A percentile compares a stretch with the other conserved stretches of the same genome.
These are phyloP conservation scores for Trichoderma guizhouense DNA, from an alignment of 2,329 filamentous ascomycete genomes.

Conservation along the genomic window DNA sequence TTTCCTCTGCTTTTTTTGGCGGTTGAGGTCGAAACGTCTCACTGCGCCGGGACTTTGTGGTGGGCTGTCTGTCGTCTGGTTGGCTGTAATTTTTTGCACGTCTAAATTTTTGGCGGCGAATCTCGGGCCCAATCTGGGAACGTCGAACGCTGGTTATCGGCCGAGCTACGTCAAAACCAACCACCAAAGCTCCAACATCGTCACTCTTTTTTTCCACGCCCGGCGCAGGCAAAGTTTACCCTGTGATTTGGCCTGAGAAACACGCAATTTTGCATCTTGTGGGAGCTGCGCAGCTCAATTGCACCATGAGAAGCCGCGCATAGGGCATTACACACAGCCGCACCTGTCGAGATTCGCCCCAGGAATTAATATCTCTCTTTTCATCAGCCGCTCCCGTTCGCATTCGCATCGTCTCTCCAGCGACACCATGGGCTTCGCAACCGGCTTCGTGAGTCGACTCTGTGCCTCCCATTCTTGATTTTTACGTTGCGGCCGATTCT, in stretches of 20 bases:
- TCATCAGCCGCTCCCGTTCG: background rate
- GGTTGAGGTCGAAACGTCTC: background rate
- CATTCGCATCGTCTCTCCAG: background rate
- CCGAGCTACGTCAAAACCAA: constrained; percentile 23
- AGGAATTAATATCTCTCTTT: constrained; percentile 16
- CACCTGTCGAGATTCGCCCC: background rate
- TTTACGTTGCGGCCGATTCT: background rate
- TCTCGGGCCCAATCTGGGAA: constrained; percentile 25
- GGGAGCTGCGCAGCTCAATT: constrained; percentile 28
- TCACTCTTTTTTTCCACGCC: background rate
- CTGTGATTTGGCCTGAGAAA: constrained; percentile 19
- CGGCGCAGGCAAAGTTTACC: constrained; percentile 15
- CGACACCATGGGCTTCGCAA: constrained; percentile 66
- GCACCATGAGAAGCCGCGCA: constrained; percentile 33
- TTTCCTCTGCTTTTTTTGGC: background rate
- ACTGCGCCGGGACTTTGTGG: background rate
- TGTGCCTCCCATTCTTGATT: background rate
- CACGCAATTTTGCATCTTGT: background rate
- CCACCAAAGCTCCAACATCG: background rate
- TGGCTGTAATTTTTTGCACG: constrained; percentile 26
- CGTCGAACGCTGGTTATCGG: constrained; percentile 17
- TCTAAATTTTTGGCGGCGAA: constrained; percentile 32
- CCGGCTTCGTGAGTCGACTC: constrained; percentile 64
- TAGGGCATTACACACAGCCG: constrained; percentile 19
- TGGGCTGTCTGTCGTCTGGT: constrained; percentile 18